Percentiles rank a stretch among this genome's conserved stretches.
Conservation (phyloP, 148 eudicot genomes). For the Cornus kousa region DNA sequence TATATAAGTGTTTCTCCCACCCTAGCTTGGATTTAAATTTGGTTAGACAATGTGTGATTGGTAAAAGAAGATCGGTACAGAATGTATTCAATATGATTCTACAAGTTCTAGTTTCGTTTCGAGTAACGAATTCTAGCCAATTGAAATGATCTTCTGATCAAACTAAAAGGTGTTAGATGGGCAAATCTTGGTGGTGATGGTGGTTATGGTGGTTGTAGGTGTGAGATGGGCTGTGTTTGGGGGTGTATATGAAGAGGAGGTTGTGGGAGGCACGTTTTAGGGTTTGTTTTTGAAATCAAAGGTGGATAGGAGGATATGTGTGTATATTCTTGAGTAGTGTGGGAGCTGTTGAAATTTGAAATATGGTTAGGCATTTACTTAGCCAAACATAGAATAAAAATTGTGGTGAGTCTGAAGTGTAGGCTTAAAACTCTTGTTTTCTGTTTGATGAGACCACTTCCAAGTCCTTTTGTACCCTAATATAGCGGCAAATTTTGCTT, state of each 20-base stretch:
- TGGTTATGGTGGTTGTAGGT: background rate
- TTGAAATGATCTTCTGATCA: too few relatives aligned
- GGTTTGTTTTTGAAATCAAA: background rate
- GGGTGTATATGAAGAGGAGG: background rate
- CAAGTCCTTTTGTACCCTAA: background rate
- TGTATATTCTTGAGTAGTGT: too few relatives aligned
- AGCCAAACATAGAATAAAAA: background rate
- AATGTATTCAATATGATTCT: too few relatives aligned
- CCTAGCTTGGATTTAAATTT: background rate
- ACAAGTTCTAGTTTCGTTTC: too few relatives aligned
- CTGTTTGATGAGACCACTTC: background rate
- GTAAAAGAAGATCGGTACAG: too few relatives aligned
- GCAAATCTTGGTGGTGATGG: background rate
- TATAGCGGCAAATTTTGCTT: background rate
- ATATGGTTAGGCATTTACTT: background rate
- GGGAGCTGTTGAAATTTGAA: background rate
- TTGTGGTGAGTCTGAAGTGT: background rate
- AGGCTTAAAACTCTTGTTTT: background rate
- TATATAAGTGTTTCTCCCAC: background rate
- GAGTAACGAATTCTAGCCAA: too few relatives aligned
- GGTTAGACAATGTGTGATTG: background rate
- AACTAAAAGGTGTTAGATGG: background rate
- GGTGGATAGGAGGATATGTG: too few relatives aligned
- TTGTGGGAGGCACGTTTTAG: background rate
- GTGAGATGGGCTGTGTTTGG: too few relatives aligned